Base-by-base conservation (phyloP, 2,329 filamentous ascomycete genomes). In the Alternaria novae-zelandiae region DNA sequence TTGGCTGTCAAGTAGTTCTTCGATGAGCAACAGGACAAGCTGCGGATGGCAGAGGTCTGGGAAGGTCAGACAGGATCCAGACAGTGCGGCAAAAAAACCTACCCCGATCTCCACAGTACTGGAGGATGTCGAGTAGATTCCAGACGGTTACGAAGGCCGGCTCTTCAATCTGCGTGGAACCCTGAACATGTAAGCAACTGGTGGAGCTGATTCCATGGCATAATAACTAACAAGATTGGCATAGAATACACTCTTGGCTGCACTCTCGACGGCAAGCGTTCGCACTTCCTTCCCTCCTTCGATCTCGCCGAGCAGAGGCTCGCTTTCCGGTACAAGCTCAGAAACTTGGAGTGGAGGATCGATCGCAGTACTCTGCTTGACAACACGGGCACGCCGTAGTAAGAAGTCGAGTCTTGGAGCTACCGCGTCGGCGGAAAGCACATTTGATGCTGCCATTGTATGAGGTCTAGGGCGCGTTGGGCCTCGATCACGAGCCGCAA, bases 1-100 rank as follows among this genome's bases (percentile, higher is more conserved):
- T 79, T 99, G 95, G 74, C 94, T 97, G 79, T 99, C 96, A 25
- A 99, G 86, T 1, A 99, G 87, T 80, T 98, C 96, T 78, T 99
- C 96, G 20, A 97, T 89, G 15, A 99, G 88, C 87, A 92, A 94
- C 74, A 97, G 94, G 8, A 96, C 86, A 9, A 99, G 84, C 17
- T 91, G 91, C 0, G 93, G 89, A 68, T 97, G 94, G 70, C 88
- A 90, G 71, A 87, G 74, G 11, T 80, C 83, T 81, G 81, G 63
- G 2, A 2, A n/a, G 9, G 53, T 74, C 53, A 74, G 68, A 2
- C 10, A 13, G 6, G 7, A 25, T 8, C 5, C 8, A 6, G 23
- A 17, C 10, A 45, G 15, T 5, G 7, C 26, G 2, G 9, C 12
- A 26, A 77, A 84, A 89, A 32, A 23, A 45, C 82, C 86, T 86